Base-by-base conservation (phyloP, 495 filamentous ascomycete species). In the Xylaria cubensis region DNA sequence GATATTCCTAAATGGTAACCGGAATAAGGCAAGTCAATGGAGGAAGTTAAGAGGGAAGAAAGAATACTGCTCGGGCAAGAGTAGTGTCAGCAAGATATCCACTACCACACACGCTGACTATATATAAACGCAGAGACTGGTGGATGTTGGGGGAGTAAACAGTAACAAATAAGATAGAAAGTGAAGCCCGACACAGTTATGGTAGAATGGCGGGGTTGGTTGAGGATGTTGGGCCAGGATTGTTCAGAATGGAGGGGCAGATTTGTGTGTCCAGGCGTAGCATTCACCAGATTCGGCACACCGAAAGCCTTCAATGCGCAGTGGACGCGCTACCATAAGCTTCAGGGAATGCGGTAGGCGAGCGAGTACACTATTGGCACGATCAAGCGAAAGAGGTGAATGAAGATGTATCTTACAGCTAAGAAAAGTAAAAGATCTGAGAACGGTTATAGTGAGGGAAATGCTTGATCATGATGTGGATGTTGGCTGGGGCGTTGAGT, bases 191-290 rank as follows among this genome's bases (percentile, higher is more conserved):
- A 32, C 19, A 61, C 34, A 39, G 34, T n/a, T 41, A 70, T 36
- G 42, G 29, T 15, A 50, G 55, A 55, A 93, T 93, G 80, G 73
- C 76, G 72, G 65, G 53, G 56, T 29, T 39, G 32, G 39, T 41
- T 64, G 50, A 70, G 66, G 34, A 72, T 48, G 51, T 63, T 44
- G 65, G 69, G 66, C 65, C 42, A 48, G 74, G 34, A 63, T 15
- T 15, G 12, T 56, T 26, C 2, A 56, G 34, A 67, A 67, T 67
- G 65, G 65, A 67, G 65, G 65, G 65, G 65, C 50, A 56, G n/a
- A 24, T 34, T 53, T 46, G 64, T 39, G 41, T 44, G 61, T 56
- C 3, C 24, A 56, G 29, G 53, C 1, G 19, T 32, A 56, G 50
- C 50, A 53, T 24, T 29, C 32, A 56, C 53, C 53, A 39, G 58